Base-by-base conservation (phyloP, 2,329 filamentous ascomycete species). In the Aspergillus pseudoglaucus region DNA sequence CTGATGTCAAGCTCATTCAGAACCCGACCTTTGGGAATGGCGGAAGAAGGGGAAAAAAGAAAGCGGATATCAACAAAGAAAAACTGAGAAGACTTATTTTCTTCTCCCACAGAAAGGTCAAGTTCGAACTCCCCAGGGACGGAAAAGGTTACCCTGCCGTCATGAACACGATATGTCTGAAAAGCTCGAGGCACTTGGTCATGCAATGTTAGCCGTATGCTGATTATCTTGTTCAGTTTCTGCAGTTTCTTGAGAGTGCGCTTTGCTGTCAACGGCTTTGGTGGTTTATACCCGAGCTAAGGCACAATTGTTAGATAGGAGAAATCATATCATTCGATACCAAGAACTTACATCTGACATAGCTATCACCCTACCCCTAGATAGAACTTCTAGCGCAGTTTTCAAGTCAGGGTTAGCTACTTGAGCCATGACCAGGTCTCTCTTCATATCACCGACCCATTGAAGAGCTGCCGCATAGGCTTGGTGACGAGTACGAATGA, bases 51-150 rank as follows among this genome's bases (percentile, higher is more conserved):
- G 7, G 74, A 77, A 64, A 95, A 98, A 12, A 83, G 73, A 58
- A 95, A 90, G 50, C 90, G 82, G 59, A 97, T 83, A 65, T 97
- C 90, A 52, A 97, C 87, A 63, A 97, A 95, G 77, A 87, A 96
- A 63, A 95, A 94, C 59, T 94, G 90, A 46, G 87, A 85, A 27
- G 83, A 76, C 15, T 84, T 81, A 55, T 93, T 85, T 62, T 97
- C 90, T 57, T 90, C 86, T 15, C 87, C 88, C 53, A 97, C 87
- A 1, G 90, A 90, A 45, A 98, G 78, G 63, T 97, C 93, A 17
- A 97, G 81, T 65, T 97, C 91, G 59, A 96, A 96, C 65, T 97
- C 91, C 46, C 81, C 81, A 2, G 81, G 73, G 1, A 97, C 87
- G 42, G 75, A 80, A 66, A 98, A 98, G 0, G 90, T 97, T 6